Percentiles rank a stretch among this genome's conserved stretches.
phyloP scores from a whole-genome alignment of 2,329 filamentous ascomycete species.

The Tolypocladium amazonense region DNA sequence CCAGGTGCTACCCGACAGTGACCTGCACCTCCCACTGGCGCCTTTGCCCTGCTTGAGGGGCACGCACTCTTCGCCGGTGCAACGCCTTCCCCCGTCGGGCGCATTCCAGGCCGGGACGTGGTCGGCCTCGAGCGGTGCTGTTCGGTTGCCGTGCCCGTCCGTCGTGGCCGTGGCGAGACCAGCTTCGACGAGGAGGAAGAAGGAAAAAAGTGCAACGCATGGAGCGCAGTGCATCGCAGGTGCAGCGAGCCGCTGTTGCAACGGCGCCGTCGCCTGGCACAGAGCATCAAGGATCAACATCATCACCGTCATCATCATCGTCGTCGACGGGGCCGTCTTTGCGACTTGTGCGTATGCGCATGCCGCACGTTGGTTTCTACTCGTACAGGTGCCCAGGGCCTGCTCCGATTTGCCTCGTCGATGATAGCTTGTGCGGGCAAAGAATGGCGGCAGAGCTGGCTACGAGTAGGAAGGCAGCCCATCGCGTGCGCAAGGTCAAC shows the following conservation, averaged over 20 bases:
- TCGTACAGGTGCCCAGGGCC: background rate
- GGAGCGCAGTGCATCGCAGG: background rate
- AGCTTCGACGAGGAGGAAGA: background rate
- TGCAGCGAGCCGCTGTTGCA: background rate
- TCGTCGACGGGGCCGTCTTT: background rate
- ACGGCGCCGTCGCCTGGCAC: background rate
- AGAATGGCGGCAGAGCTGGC: background rate
- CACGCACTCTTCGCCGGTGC: background rate
- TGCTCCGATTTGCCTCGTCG: background rate
- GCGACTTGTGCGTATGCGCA: background rate
- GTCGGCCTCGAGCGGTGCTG: background rate
- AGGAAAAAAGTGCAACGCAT: background rate
- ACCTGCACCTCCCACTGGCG: background rate
- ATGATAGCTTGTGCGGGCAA: background rate
- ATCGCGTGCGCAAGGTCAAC: background rate
- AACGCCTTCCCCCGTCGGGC: background rate
- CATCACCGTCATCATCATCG: background rate
- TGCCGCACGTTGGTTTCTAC: background rate
- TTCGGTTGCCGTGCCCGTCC: background rate
- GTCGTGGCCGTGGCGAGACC: background rate
- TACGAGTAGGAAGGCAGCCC: background rate
- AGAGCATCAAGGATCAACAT: background rate
- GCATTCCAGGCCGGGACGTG: background rate
- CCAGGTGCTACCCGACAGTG: background rate
- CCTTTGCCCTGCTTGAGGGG: background rate